Evolutionary conservation across 208 protist genomes (phyloP).

Genomic region (Trypanosomatidae sp.): DNA sequence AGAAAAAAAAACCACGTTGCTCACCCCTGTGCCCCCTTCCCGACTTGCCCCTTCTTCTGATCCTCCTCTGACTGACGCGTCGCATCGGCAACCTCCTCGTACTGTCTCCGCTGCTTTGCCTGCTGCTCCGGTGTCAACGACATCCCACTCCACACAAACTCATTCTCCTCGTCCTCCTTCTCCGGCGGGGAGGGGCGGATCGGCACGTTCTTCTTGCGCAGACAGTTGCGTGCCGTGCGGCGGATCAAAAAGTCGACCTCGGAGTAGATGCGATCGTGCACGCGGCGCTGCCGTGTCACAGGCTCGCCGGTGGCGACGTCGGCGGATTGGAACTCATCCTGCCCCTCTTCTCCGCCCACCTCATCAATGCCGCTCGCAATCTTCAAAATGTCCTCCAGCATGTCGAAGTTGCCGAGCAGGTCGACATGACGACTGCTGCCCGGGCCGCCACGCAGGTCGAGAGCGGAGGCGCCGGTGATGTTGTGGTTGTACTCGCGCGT

Average conservation of each 20-base stretch:
- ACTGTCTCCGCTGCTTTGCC: background rate
- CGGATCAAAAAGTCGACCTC: too few species aligned
- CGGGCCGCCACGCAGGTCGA: conserved; percentile 63
- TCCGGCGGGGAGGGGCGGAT: too few species aligned
- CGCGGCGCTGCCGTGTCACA: conserved; percentile 19
- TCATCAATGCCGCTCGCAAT: conserved; percentile 70
- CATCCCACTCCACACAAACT: conserved; percentile 23
- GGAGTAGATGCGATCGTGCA: conserved; percentile 68
- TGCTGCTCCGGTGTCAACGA: conserved; percentile 6
- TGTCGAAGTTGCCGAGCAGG: conserved; percentile 85
- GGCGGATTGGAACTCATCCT: conserved; percentile 22
- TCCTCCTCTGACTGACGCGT: too few species aligned
- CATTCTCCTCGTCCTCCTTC: conserved; percentile 16
- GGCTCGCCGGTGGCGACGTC: conserved; percentile 13
- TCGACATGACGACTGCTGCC: conserved; percentile 87
- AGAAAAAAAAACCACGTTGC: too few species aligned
- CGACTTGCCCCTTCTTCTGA: too few species aligned
- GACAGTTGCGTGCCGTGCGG: too few species aligned
- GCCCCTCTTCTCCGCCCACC: too few species aligned
- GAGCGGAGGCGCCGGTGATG: conserved; percentile 16
- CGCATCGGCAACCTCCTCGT: too few species aligned
- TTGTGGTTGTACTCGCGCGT: conserved; percentile 81
- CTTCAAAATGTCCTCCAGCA: conserved; percentile 78
- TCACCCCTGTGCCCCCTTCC: too few species aligned
- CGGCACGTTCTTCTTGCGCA: conserved; percentile 42